These are phyloP conservation scores for Colletotrichum melonis DNA, from an alignment of 2,329 filamentous ascomycete species.

Conservation along the genomic window DNA sequence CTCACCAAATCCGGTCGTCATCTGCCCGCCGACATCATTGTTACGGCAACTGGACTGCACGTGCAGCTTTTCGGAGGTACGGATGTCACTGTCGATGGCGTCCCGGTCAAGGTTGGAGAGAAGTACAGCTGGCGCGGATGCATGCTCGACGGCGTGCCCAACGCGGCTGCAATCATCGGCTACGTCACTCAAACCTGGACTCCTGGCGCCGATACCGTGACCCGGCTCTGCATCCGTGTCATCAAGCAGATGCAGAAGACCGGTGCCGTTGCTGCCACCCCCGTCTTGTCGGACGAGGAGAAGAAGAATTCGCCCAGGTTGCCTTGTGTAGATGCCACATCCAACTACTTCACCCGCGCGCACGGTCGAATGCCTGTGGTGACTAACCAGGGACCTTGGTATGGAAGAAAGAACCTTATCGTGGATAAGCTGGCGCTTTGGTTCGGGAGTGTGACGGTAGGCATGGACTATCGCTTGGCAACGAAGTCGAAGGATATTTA, in stretches of 20 bases:
- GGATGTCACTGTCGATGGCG: constrained; percentile 64
- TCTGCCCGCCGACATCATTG: constrained; percentile 73
- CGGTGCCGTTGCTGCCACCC: constrained; percentile 36
- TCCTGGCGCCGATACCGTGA: constrained; percentile 68
- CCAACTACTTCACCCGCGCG: constrained; percentile 49
- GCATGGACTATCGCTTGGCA: constrained; percentile 43
- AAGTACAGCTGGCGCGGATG: constrained; percentile 72
- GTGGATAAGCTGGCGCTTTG: constrained; percentile 44
- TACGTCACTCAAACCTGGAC: constrained; percentile 78
- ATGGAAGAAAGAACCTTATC: constrained; percentile 45
- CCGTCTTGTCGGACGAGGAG: constrained; percentile 26
- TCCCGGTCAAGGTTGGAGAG: constrained; percentile 56
- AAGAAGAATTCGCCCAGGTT: constrained; percentile 36
- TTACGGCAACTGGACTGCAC: constrained; percentile 76
- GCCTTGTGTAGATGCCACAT: constrained; percentile 43
- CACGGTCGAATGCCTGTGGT: constrained; percentile 49
- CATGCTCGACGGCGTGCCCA: constrained; percentile 76
- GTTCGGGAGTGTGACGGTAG: constrained; percentile 45
- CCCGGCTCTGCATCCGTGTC: constrained; percentile 59
- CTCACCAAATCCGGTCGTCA: constrained; percentile 58
- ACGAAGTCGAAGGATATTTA: constrained; percentile 40
- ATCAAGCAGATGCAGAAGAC: constrained; percentile 58
- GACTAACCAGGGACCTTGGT: constrained; percentile 49
- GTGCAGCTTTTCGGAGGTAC: constrained; percentile 67
- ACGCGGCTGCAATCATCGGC: constrained; percentile 70